Base-by-base conservation (phyloP, 805 yeast genomes). In the Yarrowia osloensis region DNA sequence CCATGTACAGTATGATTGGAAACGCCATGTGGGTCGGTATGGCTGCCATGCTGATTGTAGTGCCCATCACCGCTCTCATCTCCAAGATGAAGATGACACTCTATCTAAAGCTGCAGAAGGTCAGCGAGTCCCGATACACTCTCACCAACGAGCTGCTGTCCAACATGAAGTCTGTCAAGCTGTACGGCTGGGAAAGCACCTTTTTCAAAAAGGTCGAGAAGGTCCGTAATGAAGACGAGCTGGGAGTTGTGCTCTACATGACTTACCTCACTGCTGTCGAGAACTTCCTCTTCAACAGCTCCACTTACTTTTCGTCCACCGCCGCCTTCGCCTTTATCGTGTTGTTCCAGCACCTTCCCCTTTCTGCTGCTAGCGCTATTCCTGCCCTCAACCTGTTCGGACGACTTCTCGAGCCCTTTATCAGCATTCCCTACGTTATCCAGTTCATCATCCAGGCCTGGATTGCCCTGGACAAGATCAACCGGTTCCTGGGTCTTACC, bases 121-220 rank as follows among this genome's bases (percentile, higher is more conserved):
- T 85, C 74, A 95, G 94, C 76, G 99, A 95, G 79, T 89, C 88
- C 75, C 88, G 99, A 81, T 90, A 97, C 15, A 86, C 97, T 69
- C 80, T 91, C 49, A 88, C 91, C 67, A 87, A 90, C 69, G 98
- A 93, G 77, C 90, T 93, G 66, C 81, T 93, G 74, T 88, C 90
- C 75, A 91, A 91, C 73, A 91, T 93, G 75, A 93, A 92, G 78
- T 91, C 97, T 13, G 81, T 95, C 76, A 95, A 95, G 77, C 82
- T 96, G 62, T 95, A 95, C 74, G 96, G 96, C 1, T 95, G 99
- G 99, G 99, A 95, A 78, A 79, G 76, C 33, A 96, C 99, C 3
- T 91, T 91, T 75, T 84, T 85, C 73, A 83, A 81, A 29, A 89
- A 88, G 72, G 81, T 96, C 67, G 85, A 85, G 70, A 79, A 87